Evolutionary conservation across 2,329 filamentous ascomycete genomes (phyloP).

Genomic region (Orbilia ellipsospora): DNA sequence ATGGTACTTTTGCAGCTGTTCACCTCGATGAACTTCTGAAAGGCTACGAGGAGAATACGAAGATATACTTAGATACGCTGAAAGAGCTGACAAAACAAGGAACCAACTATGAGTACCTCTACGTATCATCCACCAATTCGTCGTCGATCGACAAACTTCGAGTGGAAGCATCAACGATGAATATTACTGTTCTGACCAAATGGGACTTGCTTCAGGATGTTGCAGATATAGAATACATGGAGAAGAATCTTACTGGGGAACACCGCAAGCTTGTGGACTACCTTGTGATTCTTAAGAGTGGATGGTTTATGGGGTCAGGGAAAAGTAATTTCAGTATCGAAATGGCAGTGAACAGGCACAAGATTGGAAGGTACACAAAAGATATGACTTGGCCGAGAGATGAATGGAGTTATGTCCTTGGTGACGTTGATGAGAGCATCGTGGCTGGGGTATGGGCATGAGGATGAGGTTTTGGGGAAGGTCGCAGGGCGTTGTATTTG

Average conservation of each 20-base stretch:
- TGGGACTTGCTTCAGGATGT: conserved; percentile 11
- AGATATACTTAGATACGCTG: background rate
- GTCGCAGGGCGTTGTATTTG: conserved; percentile 25
- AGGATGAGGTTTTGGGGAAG: background rate
- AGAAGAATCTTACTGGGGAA: background rate
- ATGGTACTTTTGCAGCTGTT: background rate
- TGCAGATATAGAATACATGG: conserved; percentile 15
- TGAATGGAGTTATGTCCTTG: conserved; percentile 5
- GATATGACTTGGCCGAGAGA: background rate
- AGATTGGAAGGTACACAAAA: background rate
- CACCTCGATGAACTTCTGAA: background rate
- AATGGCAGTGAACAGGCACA: background rate
- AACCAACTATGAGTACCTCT: background rate
- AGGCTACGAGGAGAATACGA: background rate
- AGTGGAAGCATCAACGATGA: background rate
- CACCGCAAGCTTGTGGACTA: conserved; percentile 5
- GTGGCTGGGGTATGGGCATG: background rate
- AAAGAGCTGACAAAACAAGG: background rate
- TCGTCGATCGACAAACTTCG: background rate
- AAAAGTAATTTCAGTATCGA: conserved; percentile 4
- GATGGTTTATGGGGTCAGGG: conserved; percentile 9
- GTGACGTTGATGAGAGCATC: background rate
- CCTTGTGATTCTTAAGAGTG: conserved; percentile 3
- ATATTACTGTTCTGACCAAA: background rate
- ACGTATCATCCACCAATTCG: background rate